Evolutionary conservation across 148 eudicot genomes (phyloP), one percentile per base, ranked within the genome.

Genomic region (Camellia sinensis): DNA sequence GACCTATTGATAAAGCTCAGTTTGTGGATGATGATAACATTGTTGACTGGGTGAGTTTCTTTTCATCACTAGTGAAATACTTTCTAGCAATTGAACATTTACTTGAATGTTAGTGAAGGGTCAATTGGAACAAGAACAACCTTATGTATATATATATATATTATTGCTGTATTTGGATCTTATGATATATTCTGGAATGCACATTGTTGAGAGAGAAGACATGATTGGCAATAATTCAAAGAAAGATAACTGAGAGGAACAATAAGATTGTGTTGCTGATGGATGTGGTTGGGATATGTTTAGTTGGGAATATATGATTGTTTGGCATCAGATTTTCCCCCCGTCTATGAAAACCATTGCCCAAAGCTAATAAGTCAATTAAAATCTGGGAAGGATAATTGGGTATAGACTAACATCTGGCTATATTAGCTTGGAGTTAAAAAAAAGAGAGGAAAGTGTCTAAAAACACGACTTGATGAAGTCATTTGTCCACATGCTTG

Each of bases 1-100:
- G 92, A n/a, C 97, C 97, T 59, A 86, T 92, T 79, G 97, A 88
- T 67, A 90, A 85, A 85, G 83, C 82, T 76, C 87, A 83, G 54
- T 78, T 76, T 22, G 87, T 85, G 80, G 80, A 83, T 80, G 92
- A 92, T 82, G 92, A 92, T 82, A 88, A 88, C 81, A 86, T 92
- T 80, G 91, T 92, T 65, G 97, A 90, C 82, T 92, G 97, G 97
- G 97, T 92, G 71, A 80, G 86, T 61, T 50, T 59, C 22, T 17
- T 71, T 7, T 17, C 11, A 17, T 67, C 37, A 43, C 13, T 40
- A 17, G 8, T 63, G 6, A 48, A 67, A 41, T 37, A 67, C 19
- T 37, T 48, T 14, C 14, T 7, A 44, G 45, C 22, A 0, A 10
- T 37, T 29, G 7, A 59, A 59, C 12, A 57, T 74, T 13, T 74